Base-by-base conservation (phyloP, 1,139 yeast genomes). In the Protomyces macrosporus region DNA sequence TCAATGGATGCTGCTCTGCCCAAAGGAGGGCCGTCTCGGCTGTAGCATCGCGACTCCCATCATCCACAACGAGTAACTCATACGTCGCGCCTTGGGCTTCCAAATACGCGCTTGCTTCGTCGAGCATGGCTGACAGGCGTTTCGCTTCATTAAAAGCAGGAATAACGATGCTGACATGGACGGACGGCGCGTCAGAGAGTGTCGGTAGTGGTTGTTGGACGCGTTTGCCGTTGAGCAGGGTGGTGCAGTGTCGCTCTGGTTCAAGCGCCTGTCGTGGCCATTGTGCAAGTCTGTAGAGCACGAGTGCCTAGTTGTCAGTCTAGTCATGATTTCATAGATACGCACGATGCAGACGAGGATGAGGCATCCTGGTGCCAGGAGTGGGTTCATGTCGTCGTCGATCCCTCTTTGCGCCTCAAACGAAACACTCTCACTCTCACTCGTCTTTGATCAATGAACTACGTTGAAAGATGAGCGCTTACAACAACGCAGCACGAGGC, bases 61-160 rank as follows among this genome's bases (percentile, higher is more conserved):
- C 98, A 75, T 93, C 98, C 14, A 93, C 93, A 33, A 93, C 80
- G 45, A 93, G 68, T 56, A 93, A 84, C 75, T 93, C 98, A 82
- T 85, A 91, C 10, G 50, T 30, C 30, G 35, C 48, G 48, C 30
- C 50, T 6, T 40, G 7, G 4, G 66, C 45, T 42, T 79, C 74
- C 67, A 95, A 78, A 69, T 81, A 83, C 9, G 75, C 82, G 51
- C 89, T 79, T 1, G 95, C 82, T 67, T 93, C 98, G 63, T 83
- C 85, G 65, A 93, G 78, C 95, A 93, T 89, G 57, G 77, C 74
- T 37, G 84, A 83, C 66, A 93, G 79, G 65, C 98, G 79, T 32
- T 79, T 75, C 0, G 87, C 85, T 75, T 93, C 98, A 73, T 93
- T 93, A 73, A 82, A 93, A 72, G 97, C 90, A 7, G 98, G 98